Evolutionary conservation across 768 basidiomycete species (phyloP).

Genomic region (Phallus indusiatus): DNA sequence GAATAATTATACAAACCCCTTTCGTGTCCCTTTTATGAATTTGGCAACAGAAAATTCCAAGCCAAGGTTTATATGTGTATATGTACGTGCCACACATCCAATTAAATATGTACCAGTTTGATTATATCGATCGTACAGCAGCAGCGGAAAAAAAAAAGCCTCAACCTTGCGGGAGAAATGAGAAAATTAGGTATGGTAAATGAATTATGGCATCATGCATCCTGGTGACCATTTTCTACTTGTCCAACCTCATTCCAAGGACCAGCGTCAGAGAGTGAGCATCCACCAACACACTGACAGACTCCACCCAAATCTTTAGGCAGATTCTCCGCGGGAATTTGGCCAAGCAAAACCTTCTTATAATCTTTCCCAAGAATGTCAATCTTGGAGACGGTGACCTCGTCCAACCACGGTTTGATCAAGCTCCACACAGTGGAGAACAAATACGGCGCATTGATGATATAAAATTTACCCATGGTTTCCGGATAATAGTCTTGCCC

Average conservation of each 20-base stretch:
- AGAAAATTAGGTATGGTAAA: not conserved
- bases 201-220: not conserved
- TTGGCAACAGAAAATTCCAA: too few relatives aligned
- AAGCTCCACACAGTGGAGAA: slow-evolving; percentile 84
- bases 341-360: slow-evolving; percentile 64
- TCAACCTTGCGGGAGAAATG: not conserved
- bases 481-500: slow-evolving; percentile 91
- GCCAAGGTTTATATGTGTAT: not conserved
- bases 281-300: slow-evolving; percentile 72
- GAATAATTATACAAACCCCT: too few relatives aligned
- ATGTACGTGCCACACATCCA: not conserved
- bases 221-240: not conserved
- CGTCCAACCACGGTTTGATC: slow-evolving; percentile 91
- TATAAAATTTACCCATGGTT: slow-evolving; percentile 96
- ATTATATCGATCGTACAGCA: not conserved
- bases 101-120: not conserved
- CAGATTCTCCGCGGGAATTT: slow-evolving; percentile 78
- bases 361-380: slow-evolving; percentile 74
- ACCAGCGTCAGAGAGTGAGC: slow-evolving; percentile 81
- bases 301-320: slow-evolving; percentile 79
- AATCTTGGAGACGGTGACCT: slow-evolving; percentile 92
- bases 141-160: not conserved
- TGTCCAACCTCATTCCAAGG: slow-evolving; percentile 62
- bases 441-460: slow-evolving; percentile 93
- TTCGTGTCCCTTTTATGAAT: too few relatives aligned